Conservation (phyloP, 1,139 yeast genomes). For the Diutina scorzettiae region DNA sequence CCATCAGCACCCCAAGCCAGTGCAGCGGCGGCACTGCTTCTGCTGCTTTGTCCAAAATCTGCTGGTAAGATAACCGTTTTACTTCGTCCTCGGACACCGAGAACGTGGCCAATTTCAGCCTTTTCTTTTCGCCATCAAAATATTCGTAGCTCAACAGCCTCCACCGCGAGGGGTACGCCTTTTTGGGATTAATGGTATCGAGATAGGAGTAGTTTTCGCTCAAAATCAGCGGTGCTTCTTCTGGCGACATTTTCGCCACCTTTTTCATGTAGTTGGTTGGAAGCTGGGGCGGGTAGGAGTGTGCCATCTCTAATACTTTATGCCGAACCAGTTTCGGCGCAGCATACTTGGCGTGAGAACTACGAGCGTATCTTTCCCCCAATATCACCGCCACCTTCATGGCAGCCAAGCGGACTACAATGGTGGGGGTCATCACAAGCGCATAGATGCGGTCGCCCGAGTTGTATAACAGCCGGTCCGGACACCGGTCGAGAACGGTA, state of each 20-base stretch:
- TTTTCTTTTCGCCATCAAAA: constrained; percentile 7
- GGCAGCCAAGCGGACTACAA: constrained; percentile 49
- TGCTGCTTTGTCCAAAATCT: constrained; percentile 51
- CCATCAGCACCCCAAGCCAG: constrained; percentile 54
- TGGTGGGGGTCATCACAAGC: constrained; percentile 48
- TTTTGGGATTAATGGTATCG: constrained; percentile 37
- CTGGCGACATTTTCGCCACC: neutral
- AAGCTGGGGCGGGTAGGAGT: constrained; percentile 39
- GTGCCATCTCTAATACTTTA: constrained; percentile 40
- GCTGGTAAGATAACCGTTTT: constrained; percentile 41
- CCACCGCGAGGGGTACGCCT: constrained; percentile 47
- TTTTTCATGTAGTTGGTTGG: constrained; percentile 25
- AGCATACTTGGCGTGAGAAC: constrained; percentile 25
- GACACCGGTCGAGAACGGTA: constrained; percentile 56
- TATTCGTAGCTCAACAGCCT: constrained; percentile 36
- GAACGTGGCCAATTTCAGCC: constrained; percentile 24
- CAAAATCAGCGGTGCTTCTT: constrained; percentile 12
- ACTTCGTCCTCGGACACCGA: constrained; percentile 36
- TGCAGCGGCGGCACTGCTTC: constrained; percentile 46
- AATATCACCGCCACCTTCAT: constrained; percentile 51
- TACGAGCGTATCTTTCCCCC: constrained; percentile 44
- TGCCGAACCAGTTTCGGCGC: constrained; percentile 32
- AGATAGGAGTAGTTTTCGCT: constrained; percentile 42
- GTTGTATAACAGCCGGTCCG: constrained; percentile 55
- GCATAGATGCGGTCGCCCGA: constrained; percentile 52